Evolutionary conservation across 345 rosid genomes (phyloP), one percentile per base, ranked within the genome.

Genomic region (Viola odorata): DNA sequence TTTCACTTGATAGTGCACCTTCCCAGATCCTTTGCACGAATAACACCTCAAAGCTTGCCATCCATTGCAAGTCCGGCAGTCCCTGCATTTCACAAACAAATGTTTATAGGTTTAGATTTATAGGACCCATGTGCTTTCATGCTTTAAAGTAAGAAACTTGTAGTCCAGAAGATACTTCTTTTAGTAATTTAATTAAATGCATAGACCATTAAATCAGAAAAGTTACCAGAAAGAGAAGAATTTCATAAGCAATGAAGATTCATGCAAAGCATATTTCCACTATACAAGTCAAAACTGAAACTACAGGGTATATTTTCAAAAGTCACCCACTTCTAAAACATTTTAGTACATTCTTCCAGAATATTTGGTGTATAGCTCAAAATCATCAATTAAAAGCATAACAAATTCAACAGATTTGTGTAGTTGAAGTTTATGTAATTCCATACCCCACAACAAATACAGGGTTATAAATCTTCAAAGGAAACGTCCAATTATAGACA

Each of bases 11-110:
- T 81, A 91, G 12, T 76, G 84, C 73, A 89, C 96, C 73, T 71
- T 78, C 75, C 98, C 98, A 12, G 87, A 82, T 72, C 98, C 96
- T 84, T 78, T 80, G 78, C 98, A 91, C 96, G 83, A 86, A 45
- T 85, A 80, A 72, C 98, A 91, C 41, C 88, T 77, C 74, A 89
- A 75, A 40, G 96, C 96, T 64, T 82, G 95, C 96, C 98, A 91
- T 42, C 96, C 96, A 60, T 70, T 86, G 75, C 98, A 91, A 53
- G 91, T 82, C 32, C 68, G 74, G 73, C 95, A 88, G 67, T 88
- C 77, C 84, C 98, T 91, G 71, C 76, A 79, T 61, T 52, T 45
- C 32, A 23, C 32, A 23, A 23, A 23, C 32, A 23, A 23, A 23
- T 23, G 32, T 23, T 23, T 23, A 23, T 23, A 23, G 32, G 32